Conservation (phyloP, 2,329 filamentous ascomycete genomes). For the Fusarium humuli region DNA sequence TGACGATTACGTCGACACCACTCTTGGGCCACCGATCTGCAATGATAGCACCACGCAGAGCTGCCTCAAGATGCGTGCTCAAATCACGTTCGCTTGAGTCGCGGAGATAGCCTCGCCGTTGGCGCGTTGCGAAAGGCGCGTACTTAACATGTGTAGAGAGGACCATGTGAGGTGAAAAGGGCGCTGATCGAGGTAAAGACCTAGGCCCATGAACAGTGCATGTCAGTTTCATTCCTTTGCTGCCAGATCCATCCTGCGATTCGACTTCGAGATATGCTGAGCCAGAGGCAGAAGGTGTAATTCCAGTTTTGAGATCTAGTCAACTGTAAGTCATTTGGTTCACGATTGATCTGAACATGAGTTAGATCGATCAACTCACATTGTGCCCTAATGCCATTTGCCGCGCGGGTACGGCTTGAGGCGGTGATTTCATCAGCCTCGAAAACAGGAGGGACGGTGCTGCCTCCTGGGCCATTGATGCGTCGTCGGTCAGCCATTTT, state of each 20-base stretch:
- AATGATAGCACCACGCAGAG: slow-evolving; percentile 88
- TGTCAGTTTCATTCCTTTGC: slow-evolving; percentile 85
- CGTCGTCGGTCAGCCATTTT: slow-evolving; percentile 86
- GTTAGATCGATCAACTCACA: slow-evolving; percentile 66
- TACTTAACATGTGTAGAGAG: slow-evolving; percentile 96
- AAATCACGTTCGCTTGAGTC: slow-evolving; percentile 90
- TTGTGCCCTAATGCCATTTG: slow-evolving; percentile 83
- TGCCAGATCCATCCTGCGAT: slow-evolving; percentile 57
- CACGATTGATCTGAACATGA: slow-evolving; percentile 1
- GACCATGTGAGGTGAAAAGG: slow-evolving; percentile 92
- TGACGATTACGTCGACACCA: slow-evolving; percentile 93
- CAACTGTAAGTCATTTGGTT: slow-evolving; percentile 28
- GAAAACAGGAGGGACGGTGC: slow-evolving; percentile 80
- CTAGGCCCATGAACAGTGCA: slow-evolving; percentile 95
- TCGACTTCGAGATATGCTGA: slow-evolving; percentile 86
- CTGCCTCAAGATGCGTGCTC: slow-evolving; percentile 90
- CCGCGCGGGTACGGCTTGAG: slow-evolving; percentile 66
- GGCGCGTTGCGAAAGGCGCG: slow-evolving; percentile 89
- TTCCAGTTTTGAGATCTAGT: slow-evolving; percentile 86
- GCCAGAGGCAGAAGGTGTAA: slow-evolving; percentile 92
- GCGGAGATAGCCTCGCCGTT: slow-evolving; percentile 85
- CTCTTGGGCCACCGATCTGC: slow-evolving; percentile 99
- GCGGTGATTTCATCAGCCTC: slow-evolving; percentile 60
- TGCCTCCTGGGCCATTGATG: slow-evolving; percentile 86
- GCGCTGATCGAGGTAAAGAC: slow-evolving; percentile 87